A percentile compares a stretch with the other conserved stretches of the same genome.
phyloP scores from a whole-genome alignment of 352 stramenopile genomes.

The Globisporangium heterothallicum region DNA sequence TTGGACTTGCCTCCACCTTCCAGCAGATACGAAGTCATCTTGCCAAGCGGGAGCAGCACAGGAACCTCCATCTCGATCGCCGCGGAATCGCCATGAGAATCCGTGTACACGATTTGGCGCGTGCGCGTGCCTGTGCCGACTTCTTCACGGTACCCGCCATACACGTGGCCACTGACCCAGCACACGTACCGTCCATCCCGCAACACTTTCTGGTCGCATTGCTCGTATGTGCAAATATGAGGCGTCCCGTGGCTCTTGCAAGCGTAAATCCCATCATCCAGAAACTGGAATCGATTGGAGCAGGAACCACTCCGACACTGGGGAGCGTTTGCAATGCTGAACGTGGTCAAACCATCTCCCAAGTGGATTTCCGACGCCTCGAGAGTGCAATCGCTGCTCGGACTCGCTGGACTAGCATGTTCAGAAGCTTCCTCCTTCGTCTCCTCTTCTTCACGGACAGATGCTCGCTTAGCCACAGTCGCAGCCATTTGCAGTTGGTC shows the following conservation, averaged over 20 bases:
- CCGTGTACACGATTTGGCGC: conserved; percentile 52
- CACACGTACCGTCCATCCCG: conserved; percentile 54
- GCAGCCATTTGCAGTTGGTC: conserved; percentile 42
- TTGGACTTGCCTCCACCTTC: conserved; percentile 24
- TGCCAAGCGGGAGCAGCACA: conserved; percentile 52
- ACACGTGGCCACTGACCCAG: conserved; percentile 59
- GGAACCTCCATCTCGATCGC: conserved; percentile 75
- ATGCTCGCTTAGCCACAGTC: conserved; percentile 7
- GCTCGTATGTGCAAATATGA: conserved; percentile 73
- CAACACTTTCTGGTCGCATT: conserved; percentile 58
- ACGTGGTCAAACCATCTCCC: conserved; percentile 48
- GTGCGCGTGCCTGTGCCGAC: conserved; percentile 56
- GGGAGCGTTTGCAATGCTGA: conserved; percentile 34
- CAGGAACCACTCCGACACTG: conserved; percentile 40
- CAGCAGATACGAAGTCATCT: conserved; percentile 58
- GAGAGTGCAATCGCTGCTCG: conserved; percentile 23
- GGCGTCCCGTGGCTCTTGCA: conserved; percentile 59
- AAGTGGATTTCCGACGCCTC: conserved; percentile 53
- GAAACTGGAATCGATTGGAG: conserved; percentile 44
- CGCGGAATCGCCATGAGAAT: conserved; percentile 39
- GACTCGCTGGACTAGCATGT: too few species aligned
- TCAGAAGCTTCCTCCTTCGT: conserved; percentile 14
- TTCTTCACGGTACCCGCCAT: conserved; percentile 55
- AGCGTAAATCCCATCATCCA: conserved; percentile 71
- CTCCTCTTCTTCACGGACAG: conserved; percentile 10